Evolutionary conservation across 495 filamentous ascomycete genomes (phyloP).

Genomic region (Aspergillus nidulans): DNA sequence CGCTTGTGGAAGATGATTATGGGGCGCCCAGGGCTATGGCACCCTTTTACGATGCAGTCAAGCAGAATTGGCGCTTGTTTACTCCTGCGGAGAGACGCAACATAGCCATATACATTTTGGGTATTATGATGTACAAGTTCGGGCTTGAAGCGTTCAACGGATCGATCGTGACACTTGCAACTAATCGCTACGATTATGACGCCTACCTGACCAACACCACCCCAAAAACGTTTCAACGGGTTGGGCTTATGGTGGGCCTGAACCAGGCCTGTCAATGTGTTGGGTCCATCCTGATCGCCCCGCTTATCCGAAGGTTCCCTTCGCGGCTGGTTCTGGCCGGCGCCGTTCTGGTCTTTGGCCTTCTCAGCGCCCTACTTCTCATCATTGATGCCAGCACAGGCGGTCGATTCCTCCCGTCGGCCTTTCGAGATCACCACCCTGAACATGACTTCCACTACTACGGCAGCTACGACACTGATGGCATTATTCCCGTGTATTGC

Average conservation of each 20-base stretch:
- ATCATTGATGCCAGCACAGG: constrained; percentile 35
- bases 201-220: constrained; percentile 18
- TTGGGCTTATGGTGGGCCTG: constrained; percentile 39
- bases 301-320: constrained; percentile 36
- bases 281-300: constrained; percentile 43
- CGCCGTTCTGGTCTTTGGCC: constrained; percentile 35
- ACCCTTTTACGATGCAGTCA: constrained; percentile 10
- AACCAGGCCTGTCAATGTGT: constrained; percentile 45
- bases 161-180: constrained; percentile 37
- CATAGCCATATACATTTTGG: constrained; percentile 34
- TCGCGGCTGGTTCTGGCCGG: constrained; percentile 33
- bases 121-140: constrained; percentile 39
- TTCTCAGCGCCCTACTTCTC: constrained; percentile 29
- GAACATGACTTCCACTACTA: constrained; percentile 34
- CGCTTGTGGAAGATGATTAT: constrained; percentile 1
- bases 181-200: constrained; percentile 42
- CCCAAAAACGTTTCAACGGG: constrained; percentile 36
- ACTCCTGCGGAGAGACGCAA: constrained; percentile 32
- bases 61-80: constrained; percentile 20
- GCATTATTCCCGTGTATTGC: constrained; percentile 41
- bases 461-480: constrained; percentile 38
- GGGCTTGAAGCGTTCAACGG: constrained; percentile 44
- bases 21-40: constrained; percentile 12
- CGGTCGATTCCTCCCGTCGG: constrained; percentile 27
- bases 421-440: constrained; percentile 21